These are phyloP conservation scores for Actinomucor elegans DNA, from an alignment of 371 early-diverging fungal species.

Conservation along the genomic window DNA sequence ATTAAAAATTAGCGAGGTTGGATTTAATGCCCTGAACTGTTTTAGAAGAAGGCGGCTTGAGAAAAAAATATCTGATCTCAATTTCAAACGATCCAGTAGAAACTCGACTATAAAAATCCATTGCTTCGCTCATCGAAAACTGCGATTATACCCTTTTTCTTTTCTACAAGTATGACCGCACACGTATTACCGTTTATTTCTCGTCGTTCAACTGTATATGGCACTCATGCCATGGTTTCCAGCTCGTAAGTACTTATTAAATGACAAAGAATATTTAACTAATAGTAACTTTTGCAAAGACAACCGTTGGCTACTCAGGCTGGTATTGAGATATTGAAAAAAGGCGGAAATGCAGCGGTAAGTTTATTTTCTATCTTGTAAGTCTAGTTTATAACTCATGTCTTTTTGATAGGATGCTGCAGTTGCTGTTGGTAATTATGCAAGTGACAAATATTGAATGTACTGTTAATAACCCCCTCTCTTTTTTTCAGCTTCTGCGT, in stretches of 20 bases:
- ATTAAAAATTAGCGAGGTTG: too few species aligned
- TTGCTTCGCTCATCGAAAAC: too few species aligned
- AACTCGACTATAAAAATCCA: too few species aligned
- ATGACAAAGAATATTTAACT: background rate
- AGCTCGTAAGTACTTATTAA: constrained; percentile 31
- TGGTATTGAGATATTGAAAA: constrained; percentile 73
- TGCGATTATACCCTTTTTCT: too few species aligned
- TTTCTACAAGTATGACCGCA: too few species aligned
- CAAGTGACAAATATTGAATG: too few species aligned
- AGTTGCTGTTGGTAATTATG: constrained; percentile 62
- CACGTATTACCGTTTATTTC: constrained; percentile 41
- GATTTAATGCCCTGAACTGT: too few species aligned
- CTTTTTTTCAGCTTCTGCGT: constrained; percentile 52
- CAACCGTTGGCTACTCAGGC: constrained; percentile 81
- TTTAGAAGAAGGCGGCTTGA: too few species aligned
- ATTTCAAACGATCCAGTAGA: too few species aligned
- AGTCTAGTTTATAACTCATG: background rate
- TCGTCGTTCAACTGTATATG: constrained; percentile 47
- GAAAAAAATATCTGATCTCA: too few species aligned
- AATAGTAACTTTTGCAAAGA: constrained; percentile 41
- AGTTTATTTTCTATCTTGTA: too few species aligned
- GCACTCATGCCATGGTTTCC: constrained; percentile 47
- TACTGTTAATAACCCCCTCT: background rate
- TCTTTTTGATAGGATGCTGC: constrained; percentile 69
- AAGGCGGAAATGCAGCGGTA: constrained; percentile 91